These are phyloP conservation scores for Pythium grandisporangium DNA, from an alignment of 352 stramenopile genomes.

Conservation along the genomic window DNA sequence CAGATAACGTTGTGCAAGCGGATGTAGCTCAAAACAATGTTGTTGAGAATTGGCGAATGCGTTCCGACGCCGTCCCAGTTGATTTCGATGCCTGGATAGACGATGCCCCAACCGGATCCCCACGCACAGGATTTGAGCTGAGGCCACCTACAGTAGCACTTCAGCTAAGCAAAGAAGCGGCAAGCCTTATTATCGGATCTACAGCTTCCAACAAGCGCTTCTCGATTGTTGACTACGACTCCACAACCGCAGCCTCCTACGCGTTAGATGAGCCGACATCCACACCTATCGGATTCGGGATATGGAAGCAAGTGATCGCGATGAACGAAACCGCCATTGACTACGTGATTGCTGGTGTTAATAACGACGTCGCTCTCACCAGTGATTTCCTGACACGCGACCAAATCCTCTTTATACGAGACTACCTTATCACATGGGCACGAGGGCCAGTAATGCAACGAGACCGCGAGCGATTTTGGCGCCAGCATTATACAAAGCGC, in stretches of 20 bases:
- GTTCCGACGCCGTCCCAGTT: constrained; percentile 10
- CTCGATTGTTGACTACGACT: constrained; percentile 59
- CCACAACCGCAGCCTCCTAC: constrained; percentile 10
- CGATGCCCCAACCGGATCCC: constrained; percentile 26
- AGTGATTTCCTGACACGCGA: constrained; percentile 42
- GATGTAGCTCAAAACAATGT: constrained; percentile 34
- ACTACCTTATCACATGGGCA: constrained; percentile 51
- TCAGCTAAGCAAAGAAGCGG: constrained; percentile 49
- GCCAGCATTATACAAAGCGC: constrained; percentile 28
- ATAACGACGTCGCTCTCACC: constrained; percentile 40
- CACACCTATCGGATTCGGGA: constrained; percentile 47
- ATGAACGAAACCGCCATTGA: constrained; percentile 48
- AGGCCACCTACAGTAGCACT: constrained; percentile 20
- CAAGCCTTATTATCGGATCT: constrained; percentile 35
- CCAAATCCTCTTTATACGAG: constrained; percentile 45
- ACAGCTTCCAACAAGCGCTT: constrained; percentile 50
- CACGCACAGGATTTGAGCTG: constrained; percentile 57
- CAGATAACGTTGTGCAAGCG: constrained; percentile 18
- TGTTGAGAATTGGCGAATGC: constrained; percentile 37
- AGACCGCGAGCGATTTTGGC: constrained; percentile 59
- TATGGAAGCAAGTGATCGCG: constrained; percentile 70
- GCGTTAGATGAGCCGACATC: constrained; percentile 14
- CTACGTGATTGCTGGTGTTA: constrained; percentile 44
- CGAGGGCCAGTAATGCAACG: constrained; percentile 27
- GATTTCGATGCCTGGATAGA: constrained; percentile 66